Conservation (phyloP, 306 rosid genomes). For the Dryas drummondii region DNA sequence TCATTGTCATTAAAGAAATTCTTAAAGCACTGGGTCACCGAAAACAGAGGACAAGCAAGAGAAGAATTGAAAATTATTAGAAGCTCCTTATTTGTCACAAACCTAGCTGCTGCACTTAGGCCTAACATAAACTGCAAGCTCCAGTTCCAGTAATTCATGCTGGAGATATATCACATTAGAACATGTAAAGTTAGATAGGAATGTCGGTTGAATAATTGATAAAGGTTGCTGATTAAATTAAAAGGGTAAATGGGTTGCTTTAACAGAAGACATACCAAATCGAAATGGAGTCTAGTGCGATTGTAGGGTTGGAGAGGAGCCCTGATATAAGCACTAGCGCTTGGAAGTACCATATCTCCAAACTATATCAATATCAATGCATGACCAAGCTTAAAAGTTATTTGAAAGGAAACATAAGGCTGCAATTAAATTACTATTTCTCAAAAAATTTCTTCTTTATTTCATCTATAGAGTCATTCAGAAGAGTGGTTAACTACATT, state of each 20-base stretch:
- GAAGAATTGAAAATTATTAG: neutral
- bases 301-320: conserved; percentile 57
- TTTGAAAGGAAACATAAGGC: too few relatives aligned
- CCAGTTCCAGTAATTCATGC: conserved; percentile 71
- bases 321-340: conserved; percentile 82
- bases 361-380: conserved; percentile 34
- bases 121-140: conserved; percentile 70
- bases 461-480: too few relatives aligned
- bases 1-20: neutral
- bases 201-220: neutral
- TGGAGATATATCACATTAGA: conserved; percentile 26
- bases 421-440: too few relatives aligned
- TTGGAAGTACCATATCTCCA: conserved; percentile 86
- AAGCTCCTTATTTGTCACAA: conserved; percentile 3
- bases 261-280: conserved; percentile 36
- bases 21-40: too few relatives aligned
- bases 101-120: conserved; percentile 74
- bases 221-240: neutral
- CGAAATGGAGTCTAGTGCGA: conserved; percentile 59
- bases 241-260: neutral
- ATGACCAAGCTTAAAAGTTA: neutral
- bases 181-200: conserved; percentile 2
- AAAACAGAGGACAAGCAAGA: neutral
- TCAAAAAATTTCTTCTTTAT: too few relatives aligned
- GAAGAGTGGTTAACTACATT: too few relatives aligned